These are phyloP conservation scores for Cryptococcus sp. DNA, from an alignment of 1,284 basidiomycete species.

Conservation along the genomic window DNA sequence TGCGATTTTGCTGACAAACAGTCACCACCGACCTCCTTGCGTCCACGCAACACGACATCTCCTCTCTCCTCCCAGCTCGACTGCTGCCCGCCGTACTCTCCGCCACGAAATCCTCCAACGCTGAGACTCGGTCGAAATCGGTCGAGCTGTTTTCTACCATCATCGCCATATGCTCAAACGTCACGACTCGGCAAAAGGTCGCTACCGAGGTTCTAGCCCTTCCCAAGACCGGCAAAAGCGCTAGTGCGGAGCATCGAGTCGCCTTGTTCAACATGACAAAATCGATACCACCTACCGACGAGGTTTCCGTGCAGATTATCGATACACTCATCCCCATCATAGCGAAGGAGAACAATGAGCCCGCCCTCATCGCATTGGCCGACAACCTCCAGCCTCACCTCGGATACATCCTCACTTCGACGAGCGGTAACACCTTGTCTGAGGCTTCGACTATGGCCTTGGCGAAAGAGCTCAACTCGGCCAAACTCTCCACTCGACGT, in stretches of 20 bases:
- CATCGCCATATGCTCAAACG: conserved; percentile 41
- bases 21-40: conserved; percentile 36
- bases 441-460: conserved; percentile 52
- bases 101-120: conserved; percentile 70
- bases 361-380: conserved; percentile 55
- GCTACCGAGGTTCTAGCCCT: conserved; percentile 64
- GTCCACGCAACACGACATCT: conserved; percentile 50
- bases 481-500: conserved; percentile 55
- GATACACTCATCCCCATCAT: conserved; percentile 58
- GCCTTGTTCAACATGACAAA: conserved; percentile 72
- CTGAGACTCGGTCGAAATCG: conserved; percentile 57
- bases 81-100: conserved; percentile 63
- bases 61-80: conserved; percentile 56
- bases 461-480: conserved; percentile 62
- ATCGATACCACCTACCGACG: conserved; percentile 52
- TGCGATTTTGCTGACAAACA: conserved; percentile 6
- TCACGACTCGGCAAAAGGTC: conserved; percentile 45
- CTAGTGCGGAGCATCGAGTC: conserved; percentile 77
- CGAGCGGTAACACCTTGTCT: conserved; percentile 49
- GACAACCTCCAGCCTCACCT: conserved; percentile 59
- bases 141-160: conserved; percentile 60
- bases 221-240: conserved; percentile 74
- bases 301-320: conserved; percentile 55
- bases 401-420: conserved; percentile 51
- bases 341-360: conserved; percentile 69